These are phyloP conservation scores for Cruciata laevipes DNA, from an alignment of 257 asterid genomes.

Conservation along the genomic window DNA sequence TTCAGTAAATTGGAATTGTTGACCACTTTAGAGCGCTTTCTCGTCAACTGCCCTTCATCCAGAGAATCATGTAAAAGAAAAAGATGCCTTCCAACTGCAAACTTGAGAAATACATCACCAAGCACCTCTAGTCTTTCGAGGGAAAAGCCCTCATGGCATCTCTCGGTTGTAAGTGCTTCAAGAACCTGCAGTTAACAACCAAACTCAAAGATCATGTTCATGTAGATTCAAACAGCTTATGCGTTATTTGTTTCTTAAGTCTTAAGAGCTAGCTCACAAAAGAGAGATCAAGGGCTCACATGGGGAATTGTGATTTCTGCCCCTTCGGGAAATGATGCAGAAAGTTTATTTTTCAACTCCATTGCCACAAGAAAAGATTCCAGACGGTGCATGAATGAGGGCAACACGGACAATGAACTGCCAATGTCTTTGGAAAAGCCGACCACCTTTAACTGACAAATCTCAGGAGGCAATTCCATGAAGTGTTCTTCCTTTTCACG, in stretches of 20 bases:
- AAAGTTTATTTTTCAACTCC: slow-evolving; percentile 62
- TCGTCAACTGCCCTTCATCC: slow-evolving; percentile 94
- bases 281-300: slow-evolving; percentile 42
- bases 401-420: slow-evolving; percentile 84
- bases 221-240: slow-evolving; percentile 7
- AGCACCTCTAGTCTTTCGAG: slow-evolving; percentile 98
- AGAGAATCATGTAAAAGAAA: slow-evolving; percentile 62
- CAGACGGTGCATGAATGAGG: slow-evolving; percentile 86
- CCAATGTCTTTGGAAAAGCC: slow-evolving; percentile 97
- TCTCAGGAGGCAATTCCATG: slow-evolving; percentile 85
- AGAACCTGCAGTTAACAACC: slow-evolving; percentile 62
- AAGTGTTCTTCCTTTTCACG: slow-evolving; percentile 89
- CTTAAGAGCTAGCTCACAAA: slow-evolving; percentile 2
- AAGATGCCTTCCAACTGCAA: slow-evolving; percentile 84
- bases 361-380: slow-evolving; percentile 86
- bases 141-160: slow-evolving; percentile 71
- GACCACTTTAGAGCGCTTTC: slow-evolving; percentile 77
- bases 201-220: slow-evolving; percentile 5
- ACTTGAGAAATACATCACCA: slow-evolving; percentile 97
- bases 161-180: slow-evolving; percentile 97
- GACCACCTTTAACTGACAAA: slow-evolving; percentile 82
- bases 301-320: slow-evolving; percentile 52
- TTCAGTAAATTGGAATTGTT: slow-evolving; percentile 63
- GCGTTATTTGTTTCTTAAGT: slow-evolving; percentile 6
- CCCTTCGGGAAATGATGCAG: slow-evolving; percentile 80